Percentiles rank a stretch among this genome's conserved stretches.
Conservation (phyloP, 2,329 filamentous ascomycete species). For the Bipolaris sorokiniana region DNA sequence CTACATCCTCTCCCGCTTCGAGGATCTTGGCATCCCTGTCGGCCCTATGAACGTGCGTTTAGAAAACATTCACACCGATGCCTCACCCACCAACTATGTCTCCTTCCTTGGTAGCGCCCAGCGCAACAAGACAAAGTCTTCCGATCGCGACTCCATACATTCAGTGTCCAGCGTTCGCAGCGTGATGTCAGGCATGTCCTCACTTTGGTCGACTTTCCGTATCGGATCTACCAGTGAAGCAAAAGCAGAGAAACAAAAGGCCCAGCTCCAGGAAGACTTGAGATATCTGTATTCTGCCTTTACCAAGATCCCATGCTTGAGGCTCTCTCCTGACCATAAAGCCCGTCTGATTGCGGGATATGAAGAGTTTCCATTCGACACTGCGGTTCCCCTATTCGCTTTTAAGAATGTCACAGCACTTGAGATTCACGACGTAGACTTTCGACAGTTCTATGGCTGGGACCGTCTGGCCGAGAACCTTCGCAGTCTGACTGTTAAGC, state of each 20-base stretch:
- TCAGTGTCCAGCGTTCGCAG: constrained; percentile 96
- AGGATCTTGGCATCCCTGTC: constrained; percentile 87
- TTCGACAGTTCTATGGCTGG: constrained; percentile 97
- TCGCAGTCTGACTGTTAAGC: constrained; percentile 84
- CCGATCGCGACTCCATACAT: constrained; percentile 88
- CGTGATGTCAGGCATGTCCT: constrained; percentile 96
- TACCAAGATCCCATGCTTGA: constrained; percentile 94
- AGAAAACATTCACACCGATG: constrained; percentile 90
- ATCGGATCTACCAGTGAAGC: constrained; percentile 80
- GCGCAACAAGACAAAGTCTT: constrained; percentile 76
- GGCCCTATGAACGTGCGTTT: constrained; percentile 95
- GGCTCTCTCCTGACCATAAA: constrained; percentile 89
- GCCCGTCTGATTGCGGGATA: constrained; percentile 89
- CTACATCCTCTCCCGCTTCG: constrained; percentile 93
- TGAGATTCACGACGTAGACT: constrained; percentile 94
- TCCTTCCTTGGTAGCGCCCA: constrained; percentile 89
- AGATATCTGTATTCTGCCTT: constrained; percentile 98
- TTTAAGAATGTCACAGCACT: constrained; percentile 97
- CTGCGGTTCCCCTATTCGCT: constrained; percentile 90
- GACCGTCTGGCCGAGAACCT: constrained; percentile 91
- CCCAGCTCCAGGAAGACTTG: constrained; percentile 80
- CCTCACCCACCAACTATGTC: constrained; percentile 88
- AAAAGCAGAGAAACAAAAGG: constrained; percentile 88
- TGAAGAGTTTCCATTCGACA: constrained; percentile 98
- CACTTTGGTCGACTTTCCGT: constrained; percentile 87